Base-by-base conservation (phyloP, 345 rosid species). In the Eucalyptus regnans region DNA sequence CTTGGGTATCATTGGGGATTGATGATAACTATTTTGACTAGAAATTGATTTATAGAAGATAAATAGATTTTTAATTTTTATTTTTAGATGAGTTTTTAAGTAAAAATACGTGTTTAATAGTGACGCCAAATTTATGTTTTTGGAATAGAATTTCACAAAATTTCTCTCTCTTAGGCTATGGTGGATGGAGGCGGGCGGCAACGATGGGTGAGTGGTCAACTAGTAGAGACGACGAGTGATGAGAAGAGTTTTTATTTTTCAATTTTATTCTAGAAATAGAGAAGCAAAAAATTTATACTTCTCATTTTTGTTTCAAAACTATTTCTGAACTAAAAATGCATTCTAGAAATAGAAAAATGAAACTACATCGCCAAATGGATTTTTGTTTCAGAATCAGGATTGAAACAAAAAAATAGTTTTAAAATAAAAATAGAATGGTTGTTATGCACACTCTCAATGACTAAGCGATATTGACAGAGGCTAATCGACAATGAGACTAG, bases 141-240 rank as follows among this genome's bases (percentile, higher is more conserved):
- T 0, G 4, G 8, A 17, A 51, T 0, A 51, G 0, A 51, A 51
- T 51, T 51, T 51, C 9, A 17, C 9, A 52, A 18, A 7, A 52
- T 52, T 52, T 52, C 56, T 52, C 56, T 12, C 50, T 52, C 4
- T 52, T 0, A 52, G 23, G 56, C 9, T 52, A 18, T 52, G 56
- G 23, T 0, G 23, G 56, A 52, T 52, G 56, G 9, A 0, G 4
- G 22, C 0, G 4, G 0, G 22, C 0, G 1, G 56, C 56, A 52
- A 52, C 0, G 0, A 18, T 52, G 4, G 56, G 23, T 52, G 23
- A 23, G 0, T 52, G 9, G 9, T 0, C 4, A 0, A 52, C 4
- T 52, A 52, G 4, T 52, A 52, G 9, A 52, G 4, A 52, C 2
- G 0, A 7, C 1, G 0, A 18, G 4, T 0, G 23, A 18, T 52